Evolutionary conservation across 495 filamentous ascomycete genomes (phyloP).

Genomic region (Penicillium egyptiacum): DNA sequence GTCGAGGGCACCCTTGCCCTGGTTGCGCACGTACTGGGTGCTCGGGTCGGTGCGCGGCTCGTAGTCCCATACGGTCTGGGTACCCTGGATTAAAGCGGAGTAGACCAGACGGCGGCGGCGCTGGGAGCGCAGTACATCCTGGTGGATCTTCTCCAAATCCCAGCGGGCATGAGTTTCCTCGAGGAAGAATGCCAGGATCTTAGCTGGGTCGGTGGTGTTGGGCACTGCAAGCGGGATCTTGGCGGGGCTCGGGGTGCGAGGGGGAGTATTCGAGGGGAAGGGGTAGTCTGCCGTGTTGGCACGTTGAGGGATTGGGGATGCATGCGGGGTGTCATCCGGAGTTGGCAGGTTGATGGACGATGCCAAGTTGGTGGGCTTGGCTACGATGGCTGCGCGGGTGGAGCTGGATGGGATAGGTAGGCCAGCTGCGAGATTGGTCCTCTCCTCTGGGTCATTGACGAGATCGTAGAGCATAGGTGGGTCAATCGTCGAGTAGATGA

Average conservation of each 20-base stretch:
- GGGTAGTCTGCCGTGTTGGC: slow-evolving; percentile 32
- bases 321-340: slow-evolving; percentile 37
- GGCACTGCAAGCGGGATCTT: slow-evolving; percentile 35
- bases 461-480: slow-evolving; percentile 78
- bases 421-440: slow-evolving; percentile 62
- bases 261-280: slow-evolving; percentile 40
- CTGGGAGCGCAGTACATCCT: slow-evolving; percentile 68
- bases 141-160: slow-evolving; percentile 70
- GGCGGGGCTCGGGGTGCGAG: slow-evolving; percentile 41
- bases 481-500: slow-evolving; percentile 75
- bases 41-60: slow-evolving; percentile 70
- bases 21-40: slow-evolving; percentile 62
- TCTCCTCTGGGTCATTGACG: slow-evolving; percentile 68
- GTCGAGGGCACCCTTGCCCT: slow-evolving; percentile 47
- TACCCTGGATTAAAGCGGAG: slow-evolving; percentile 69
- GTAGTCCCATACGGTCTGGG: slow-evolving; percentile 73
- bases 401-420: slow-evolving; percentile 25
- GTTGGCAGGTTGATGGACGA: slow-evolving; percentile 38
- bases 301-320: slow-evolving; percentile 35
- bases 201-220: slow-evolving; percentile 44
- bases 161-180: slow-evolving; percentile 66
- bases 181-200: slow-evolving; percentile 57
- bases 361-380: slow-evolving; percentile 19
- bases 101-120: slow-evolving; percentile 70
- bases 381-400: slow-evolving; percentile 8